Evolutionary conservation across 2,329 filamentous ascomycete species (phyloP).

Genomic region (Hypoxylon sp.): DNA sequence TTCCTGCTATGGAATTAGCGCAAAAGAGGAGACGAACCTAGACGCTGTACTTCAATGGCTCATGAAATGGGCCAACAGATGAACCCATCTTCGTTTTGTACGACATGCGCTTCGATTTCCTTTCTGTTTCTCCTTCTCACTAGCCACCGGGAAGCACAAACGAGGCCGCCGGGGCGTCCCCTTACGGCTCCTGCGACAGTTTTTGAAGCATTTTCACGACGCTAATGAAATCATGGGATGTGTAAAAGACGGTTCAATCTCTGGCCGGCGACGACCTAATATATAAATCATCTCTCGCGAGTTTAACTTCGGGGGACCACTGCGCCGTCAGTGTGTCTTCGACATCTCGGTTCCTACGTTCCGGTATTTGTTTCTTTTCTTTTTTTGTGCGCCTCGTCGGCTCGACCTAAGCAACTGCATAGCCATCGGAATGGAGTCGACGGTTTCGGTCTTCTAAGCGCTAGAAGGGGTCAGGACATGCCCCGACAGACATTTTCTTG

Average conservation of each 20-base stretch:
- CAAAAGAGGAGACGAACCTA: conserved; percentile 98
- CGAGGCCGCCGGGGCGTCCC: conserved; percentile 17
- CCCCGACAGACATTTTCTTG: conserved; percentile 40
- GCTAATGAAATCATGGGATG: conserved; percentile 50
- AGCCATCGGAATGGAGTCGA: conserved; percentile 42
- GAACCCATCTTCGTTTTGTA: conserved; percentile 47
- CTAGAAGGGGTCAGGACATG: conserved; percentile 42
- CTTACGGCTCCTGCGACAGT: conserved; percentile 40
- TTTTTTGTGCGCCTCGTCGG: conserved; percentile 39
- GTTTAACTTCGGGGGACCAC: conserved; percentile 44
- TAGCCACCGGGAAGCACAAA: conserved; percentile 26
- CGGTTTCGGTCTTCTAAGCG: conserved; percentile 39
- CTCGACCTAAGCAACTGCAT: conserved; percentile 44
- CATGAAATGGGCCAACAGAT: conserved; percentile 87
- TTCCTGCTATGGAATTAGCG: conserved; percentile 98
- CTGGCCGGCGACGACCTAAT: conserved; percentile 51
- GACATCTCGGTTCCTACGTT: conserved; percentile 39
- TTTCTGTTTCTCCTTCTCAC: conserved; percentile 17
- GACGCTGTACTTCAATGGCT: conserved; percentile 97
- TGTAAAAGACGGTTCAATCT: conserved; percentile 47
- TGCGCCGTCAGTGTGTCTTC: conserved; percentile 39
- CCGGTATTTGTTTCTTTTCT: conserved; percentile 33
- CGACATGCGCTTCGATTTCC: conserved; percentile 19
- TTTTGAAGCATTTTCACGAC: conserved; percentile 49
- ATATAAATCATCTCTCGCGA: conserved; percentile 52